These are phyloP conservation scores for Coccinonectria pachysandricola DNA, from an alignment of 2,329 filamentous ascomycete species.

Conservation along the genomic window DNA sequence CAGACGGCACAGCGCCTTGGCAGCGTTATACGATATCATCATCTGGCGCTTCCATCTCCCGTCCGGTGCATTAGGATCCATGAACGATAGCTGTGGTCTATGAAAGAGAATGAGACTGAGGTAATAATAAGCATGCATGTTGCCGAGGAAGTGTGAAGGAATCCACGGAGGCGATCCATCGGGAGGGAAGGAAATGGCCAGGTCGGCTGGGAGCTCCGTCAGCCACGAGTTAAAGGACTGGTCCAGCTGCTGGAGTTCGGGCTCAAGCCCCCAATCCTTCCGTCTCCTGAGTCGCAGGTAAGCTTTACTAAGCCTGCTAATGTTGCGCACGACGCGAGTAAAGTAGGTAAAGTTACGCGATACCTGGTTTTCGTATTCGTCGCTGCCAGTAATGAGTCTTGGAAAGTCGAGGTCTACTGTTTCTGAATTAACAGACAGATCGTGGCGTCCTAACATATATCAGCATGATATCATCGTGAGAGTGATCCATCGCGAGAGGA, in stretches of 20 bases:
- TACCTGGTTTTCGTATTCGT: slow-evolving; percentile 66
- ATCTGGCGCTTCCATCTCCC: slow-evolving; percentile 83
- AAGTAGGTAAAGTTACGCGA: slow-evolving; percentile 80
- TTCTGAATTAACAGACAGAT: slow-evolving; percentile 64
- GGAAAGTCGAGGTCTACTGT: slow-evolving; percentile 66
- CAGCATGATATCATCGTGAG: slow-evolving; percentile 5
- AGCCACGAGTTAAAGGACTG: slow-evolving; percentile 68
- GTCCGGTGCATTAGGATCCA: slow-evolving; percentile 60
- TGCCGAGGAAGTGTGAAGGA: slow-evolving; percentile 77
- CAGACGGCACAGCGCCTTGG: slow-evolving; percentile 73
- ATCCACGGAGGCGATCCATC: slow-evolving; percentile 78
- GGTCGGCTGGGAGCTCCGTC: slow-evolving; percentile 64
- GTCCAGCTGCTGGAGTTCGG: slow-evolving; percentile 70
- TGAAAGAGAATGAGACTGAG: slow-evolving; percentile 79
- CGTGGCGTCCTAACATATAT: slow-evolving; percentile 53
- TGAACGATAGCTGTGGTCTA: slow-evolving; percentile 71
- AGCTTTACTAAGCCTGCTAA: slow-evolving; percentile 64
- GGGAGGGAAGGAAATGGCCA: slow-evolving; percentile 65
- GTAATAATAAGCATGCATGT: slow-evolving; percentile 82
- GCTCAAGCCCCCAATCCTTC: slow-evolving; percentile 80
- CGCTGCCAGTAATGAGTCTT: slow-evolving; percentile 52
- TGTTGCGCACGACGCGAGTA: slow-evolving; percentile 64
- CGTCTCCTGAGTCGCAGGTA: slow-evolving; percentile 66
- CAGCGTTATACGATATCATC: slow-evolving; percentile 73
- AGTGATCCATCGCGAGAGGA: neutral